These are phyloP conservation scores for Lepiota venenata DNA, from an alignment of 768 basidiomycete genomes.

Conservation along the genomic window DNA sequence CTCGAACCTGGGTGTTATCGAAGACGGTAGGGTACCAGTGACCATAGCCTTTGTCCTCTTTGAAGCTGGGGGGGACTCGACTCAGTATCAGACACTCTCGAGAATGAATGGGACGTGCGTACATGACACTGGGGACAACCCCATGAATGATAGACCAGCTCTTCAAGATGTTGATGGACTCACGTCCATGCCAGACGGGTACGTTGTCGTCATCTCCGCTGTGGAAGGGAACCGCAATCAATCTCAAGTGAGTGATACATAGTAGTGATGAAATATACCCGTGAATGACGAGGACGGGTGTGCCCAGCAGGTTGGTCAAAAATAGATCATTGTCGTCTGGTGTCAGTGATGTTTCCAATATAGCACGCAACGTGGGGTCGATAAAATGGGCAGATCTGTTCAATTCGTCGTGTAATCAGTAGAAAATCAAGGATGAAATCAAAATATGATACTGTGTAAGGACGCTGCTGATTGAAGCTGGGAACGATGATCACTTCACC, in stretches of 20 bases:
- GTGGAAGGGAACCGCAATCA: not conserved
- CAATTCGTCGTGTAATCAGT: not conserved
- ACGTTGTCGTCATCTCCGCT: conserved; percentile 85
- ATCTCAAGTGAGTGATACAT: not conserved
- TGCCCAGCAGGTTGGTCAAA: conserved; percentile 70
- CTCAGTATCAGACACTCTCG: not conserved
- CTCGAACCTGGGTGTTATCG: conserved; percentile 46
- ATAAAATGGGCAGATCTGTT: conserved; percentile 67
- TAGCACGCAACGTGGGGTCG: conserved; percentile 68
- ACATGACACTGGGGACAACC: conserved; percentile 47
- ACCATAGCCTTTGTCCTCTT: conserved; percentile 56
- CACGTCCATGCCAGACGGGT: conserved; percentile 80
- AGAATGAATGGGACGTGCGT: conserved; percentile 17
- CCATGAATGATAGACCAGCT: conserved; percentile 43
- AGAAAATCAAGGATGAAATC: not conserved
- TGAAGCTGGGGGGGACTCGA: conserved; percentile 34
- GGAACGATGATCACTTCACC: conserved; percentile 26
- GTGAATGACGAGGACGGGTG: conserved; percentile 72
- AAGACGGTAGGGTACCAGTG: conserved; percentile 75
- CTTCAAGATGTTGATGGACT: conserved; percentile 54
- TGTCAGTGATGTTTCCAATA: conserved; percentile 72
- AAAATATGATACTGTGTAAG: not conserved
- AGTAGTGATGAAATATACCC: conserved; percentile 42
- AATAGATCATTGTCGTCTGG: conserved; percentile 89
- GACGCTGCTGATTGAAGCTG: not conserved